Evolutionary conservation across 768 basidiomycete genomes (phyloP), one percentile per base, ranked within the genome.

Genomic region (Pisolithus marmoratus): DNA sequence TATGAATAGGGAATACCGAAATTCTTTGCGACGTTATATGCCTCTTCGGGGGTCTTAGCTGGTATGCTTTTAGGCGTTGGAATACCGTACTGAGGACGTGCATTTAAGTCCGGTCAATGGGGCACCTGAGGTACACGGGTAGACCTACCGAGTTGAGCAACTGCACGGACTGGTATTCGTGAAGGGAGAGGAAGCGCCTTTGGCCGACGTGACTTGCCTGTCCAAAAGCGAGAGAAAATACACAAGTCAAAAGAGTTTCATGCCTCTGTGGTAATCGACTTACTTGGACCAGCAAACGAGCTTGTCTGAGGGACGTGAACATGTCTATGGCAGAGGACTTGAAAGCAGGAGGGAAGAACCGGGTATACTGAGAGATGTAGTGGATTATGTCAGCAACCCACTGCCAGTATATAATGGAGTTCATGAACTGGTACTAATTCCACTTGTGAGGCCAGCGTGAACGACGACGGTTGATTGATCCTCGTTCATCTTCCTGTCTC

Each of bases 151-250:
- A 85, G 74, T 97, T 96, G 60, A 99, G 81, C 43, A 99, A 78
- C 58, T 86, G 85, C 70, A 98, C 88, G 41, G 94, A 95, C 71
- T 98, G 94, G 74, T 96, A 91, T 74, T 99, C 96, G 73, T 99
- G 96, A 63, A 99, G 94, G 23, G 93, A 95, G 62, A 97, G 83
- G 68, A 84, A 88, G 58, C 94, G 90, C 74, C 79, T 89, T 80
- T 94, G 93, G 66, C 84, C 81, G 63, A 82, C 81, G 80, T 82
- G 84, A 60, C 76, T 79, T 68, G 75, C 72, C 87, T 89, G 61
- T 24, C 57, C 22, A 19, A 53, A 42, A 24, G n/a, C n/a, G 43
- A 37, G 8, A 23, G 20, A 44, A 36, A 50, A 15, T 4, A 44
- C 6, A 9, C 19, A 5, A 6, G 45, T 26, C 17, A 26, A 53